These are phyloP conservation scores for Boletus tomentosulus DNA, from an alignment of 768 basidiomycete genomes.

Conservation along the genomic window DNA sequence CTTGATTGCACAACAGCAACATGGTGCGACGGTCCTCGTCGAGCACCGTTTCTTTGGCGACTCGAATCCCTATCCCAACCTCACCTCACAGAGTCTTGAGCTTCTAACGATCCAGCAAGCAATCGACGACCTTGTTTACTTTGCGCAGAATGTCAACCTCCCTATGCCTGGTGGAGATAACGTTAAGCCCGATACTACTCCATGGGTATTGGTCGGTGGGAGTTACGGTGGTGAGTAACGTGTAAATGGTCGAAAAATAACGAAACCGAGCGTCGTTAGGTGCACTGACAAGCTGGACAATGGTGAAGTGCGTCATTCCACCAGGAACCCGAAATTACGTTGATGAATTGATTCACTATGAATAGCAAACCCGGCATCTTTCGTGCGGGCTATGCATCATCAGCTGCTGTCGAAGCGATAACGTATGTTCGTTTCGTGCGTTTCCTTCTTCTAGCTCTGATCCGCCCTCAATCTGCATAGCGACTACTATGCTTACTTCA, in stretches of 20 bases:
- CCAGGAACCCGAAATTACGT: not conserved
- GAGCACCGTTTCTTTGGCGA: constrained; percentile 75
- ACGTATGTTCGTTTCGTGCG: constrained; percentile 25
- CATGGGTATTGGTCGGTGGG: constrained; percentile 42
- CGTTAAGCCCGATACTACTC: constrained; percentile 49
- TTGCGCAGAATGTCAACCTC: constrained; percentile 59
- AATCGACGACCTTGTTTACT: constrained; percentile 68
- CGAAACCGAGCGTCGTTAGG: constrained; percentile 15
- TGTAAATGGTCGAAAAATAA: not conserved
- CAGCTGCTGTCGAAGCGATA: constrained; percentile 44
- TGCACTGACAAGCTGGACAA: constrained; percentile 56
- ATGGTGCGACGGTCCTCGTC: constrained; percentile 57
- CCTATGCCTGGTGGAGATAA: constrained; percentile 64
- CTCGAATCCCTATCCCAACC: constrained; percentile 66
- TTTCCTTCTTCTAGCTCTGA: not conserved
- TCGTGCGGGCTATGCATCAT: constrained; percentile 42
- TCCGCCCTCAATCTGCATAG: constrained; percentile 7
- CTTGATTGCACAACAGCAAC: constrained; percentile 59
- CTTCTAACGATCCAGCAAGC: constrained; percentile 71
- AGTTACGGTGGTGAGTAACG: constrained; percentile 34
- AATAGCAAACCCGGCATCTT: constrained; percentile 39
- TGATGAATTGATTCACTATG: not conserved
- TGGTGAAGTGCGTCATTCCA: constrained; percentile 52
- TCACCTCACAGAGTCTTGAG: constrained; percentile 52
- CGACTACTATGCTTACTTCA: constrained; percentile 51